phyloP scores from a whole-genome alignment of 1,139 yeast species.

The Tardiomyces blankii region DNA sequence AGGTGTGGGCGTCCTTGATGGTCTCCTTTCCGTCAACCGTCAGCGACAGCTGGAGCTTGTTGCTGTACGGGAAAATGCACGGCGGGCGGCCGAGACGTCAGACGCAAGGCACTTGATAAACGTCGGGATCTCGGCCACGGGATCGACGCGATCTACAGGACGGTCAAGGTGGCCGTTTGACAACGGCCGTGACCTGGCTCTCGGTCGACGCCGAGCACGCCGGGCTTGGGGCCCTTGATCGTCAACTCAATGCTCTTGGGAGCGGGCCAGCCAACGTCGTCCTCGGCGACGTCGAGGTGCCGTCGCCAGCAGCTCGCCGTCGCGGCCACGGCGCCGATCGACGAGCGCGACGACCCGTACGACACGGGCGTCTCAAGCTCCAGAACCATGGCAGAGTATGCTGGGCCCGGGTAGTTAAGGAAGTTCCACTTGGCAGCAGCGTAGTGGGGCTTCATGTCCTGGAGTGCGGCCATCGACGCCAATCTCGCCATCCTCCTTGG shows the following conservation, averaged over 20 bases:
- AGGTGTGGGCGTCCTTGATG: slow-evolving; percentile 57
- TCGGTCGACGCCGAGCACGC: slow-evolving; percentile 30
- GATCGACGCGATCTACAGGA: slow-evolving; percentile 85
- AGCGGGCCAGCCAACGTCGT: slow-evolving; percentile 87
- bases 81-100: slow-evolving; percentile 92
- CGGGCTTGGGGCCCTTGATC: slow-evolving; percentile 38
- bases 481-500: slow-evolving; percentile 21
- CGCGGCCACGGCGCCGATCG: slow-evolving; percentile 63
- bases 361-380: slow-evolving; percentile 92
- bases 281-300: slow-evolving; percentile 45
- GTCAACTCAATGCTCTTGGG: slow-evolving; percentile 59
- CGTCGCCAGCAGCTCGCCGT: slow-evolving; percentile 54
- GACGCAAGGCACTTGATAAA: slow-evolving; percentile 88
- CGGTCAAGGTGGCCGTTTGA: slow-evolving; percentile 33
- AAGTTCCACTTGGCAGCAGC: slow-evolving; percentile 98
- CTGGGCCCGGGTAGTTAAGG: slow-evolving; percentile 72
- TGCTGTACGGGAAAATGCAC: slow-evolving; percentile 82
- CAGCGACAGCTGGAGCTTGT: slow-evolving; percentile 30
- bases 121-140: slow-evolving; percentile 93
- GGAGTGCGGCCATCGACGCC: slow-evolving; percentile 42
- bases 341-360: slow-evolving; percentile 72
- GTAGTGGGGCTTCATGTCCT: slow-evolving; percentile 99
- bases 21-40: slow-evolving; percentile 26
- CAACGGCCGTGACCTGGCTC: slow-evolving; percentile 22
- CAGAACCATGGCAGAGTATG: slow-evolving; percentile 73